A percentile compares a stretch with the other conserved stretches of the same genome.
These are phyloP conservation scores for Erodium maritimum DNA, from an alignment of 345 rosid species.

Conservation along the genomic window DNA sequence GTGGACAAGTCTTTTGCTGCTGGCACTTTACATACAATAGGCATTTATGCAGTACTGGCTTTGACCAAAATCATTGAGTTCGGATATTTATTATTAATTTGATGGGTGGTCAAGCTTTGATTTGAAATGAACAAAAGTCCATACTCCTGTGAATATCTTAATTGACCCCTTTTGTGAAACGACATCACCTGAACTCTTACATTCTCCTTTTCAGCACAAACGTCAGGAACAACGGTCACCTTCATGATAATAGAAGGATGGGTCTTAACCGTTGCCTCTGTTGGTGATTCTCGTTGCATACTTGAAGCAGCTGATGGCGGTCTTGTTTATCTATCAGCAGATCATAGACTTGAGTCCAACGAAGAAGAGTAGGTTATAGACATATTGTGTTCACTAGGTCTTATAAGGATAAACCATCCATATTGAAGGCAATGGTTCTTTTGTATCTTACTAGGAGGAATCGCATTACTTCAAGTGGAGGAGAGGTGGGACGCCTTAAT, in stretches of 20 bases:
- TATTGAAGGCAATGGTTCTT: neutral
- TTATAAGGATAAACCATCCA: neutral
- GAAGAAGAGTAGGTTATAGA: slow-evolving; percentile 71
- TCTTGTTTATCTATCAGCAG: slow-evolving; percentile 80
- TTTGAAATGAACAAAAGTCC: neutral
- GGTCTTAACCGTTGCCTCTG: slow-evolving; percentile 92
- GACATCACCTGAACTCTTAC: neutral
- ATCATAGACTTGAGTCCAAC: slow-evolving; percentile 91
- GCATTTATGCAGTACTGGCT: neutral
- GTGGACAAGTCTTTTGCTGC: neutral
- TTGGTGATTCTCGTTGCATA: slow-evolving; percentile 95
- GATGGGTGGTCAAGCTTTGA: neutral
- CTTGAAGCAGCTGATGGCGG: slow-evolving; percentile 94
- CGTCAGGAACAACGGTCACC: slow-evolving; percentile 91
- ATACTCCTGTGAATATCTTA: too few species aligned
- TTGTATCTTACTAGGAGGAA: slow-evolving; percentile 49
- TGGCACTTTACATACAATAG: too few species aligned
- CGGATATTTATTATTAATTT: neutral
- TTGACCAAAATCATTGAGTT: neutral
- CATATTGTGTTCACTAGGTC: neutral
- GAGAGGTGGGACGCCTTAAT: slow-evolving; percentile 95
- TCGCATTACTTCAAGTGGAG: slow-evolving; percentile 91
- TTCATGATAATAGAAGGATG: slow-evolving; percentile 89
- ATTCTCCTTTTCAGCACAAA: slow-evolving; percentile 44
- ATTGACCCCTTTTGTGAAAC: neutral